Evolutionary conservation across 768 basidiomycete species (phyloP), one percentile per base, ranked within the genome.

Genomic region (Fomitopsis serialis): DNA sequence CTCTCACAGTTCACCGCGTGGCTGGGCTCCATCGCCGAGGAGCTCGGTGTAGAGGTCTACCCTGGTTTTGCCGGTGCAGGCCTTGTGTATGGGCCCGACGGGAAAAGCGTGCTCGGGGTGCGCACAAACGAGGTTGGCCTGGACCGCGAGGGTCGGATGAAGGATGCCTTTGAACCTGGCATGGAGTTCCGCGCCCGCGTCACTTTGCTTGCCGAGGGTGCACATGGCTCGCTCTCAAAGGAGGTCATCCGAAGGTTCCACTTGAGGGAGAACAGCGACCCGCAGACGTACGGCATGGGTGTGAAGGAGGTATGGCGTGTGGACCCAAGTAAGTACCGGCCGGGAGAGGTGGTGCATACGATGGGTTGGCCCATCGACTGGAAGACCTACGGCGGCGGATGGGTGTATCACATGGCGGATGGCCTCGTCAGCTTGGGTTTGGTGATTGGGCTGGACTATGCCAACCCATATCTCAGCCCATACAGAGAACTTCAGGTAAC

Each of bases 241-340:
- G 76, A 84, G 49, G 81, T 85, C 2, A 82, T 91, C 53, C 74
- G 77, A 21, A 78, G 81, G 61, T 96, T 94, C 70, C 73, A 84
- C 48, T 74, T 98, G 10, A 73, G 93, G 57, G 81, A 70, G 63
- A 75, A 73, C 19, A 65, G 70, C 1, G 87, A 96, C 68, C 87
- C 88, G 2, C 97, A 98, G 73, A 98, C 96, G 2, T 98, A 98
- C 61, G 97, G 88, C 0, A 83, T 99, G 53, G 97, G 97, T 2
- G 73, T 98, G 48, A 98, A 99, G 75, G 96, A 99, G 68, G 93
- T 98, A 1, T 98, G 97, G 97, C 81, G 89, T 35, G 85, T 99
- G 12, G 82, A 83, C 66, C 59, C 78, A 52, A 77, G 62, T 47
- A 64, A 75, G 60, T 79, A 93, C 66, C 68, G 78, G 25, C 82